A percentile compares a stretch with the other conserved stretches of the same genome.
Evolutionary conservation across 2,329 filamentous ascomycete genomes (phyloP).

Genomic region (Xylaria arbuscula): DNA sequence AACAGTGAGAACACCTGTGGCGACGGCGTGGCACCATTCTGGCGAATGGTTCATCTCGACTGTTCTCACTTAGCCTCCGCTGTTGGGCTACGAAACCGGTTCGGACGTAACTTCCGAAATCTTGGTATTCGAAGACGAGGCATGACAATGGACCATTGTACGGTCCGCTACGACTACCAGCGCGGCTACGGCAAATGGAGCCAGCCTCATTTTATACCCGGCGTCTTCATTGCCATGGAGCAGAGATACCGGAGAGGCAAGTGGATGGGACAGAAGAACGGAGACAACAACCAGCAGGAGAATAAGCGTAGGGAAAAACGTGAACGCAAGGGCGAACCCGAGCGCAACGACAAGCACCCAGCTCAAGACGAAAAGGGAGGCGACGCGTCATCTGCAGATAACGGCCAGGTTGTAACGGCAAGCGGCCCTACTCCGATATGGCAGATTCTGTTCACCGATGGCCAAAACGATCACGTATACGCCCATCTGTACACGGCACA

Average conservation of each 20-base stretch:
- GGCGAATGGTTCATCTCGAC: constrained; percentile 19
- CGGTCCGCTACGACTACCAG: constrained; percentile 7
- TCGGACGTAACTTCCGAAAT: background rate
- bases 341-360: background rate
- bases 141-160: background rate
- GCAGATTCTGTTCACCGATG: constrained; percentile 17
- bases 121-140: background rate
- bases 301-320: background rate
- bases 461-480: background rate
- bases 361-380: background rate
- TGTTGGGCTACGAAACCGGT: too few species aligned
- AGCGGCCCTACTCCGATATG: background rate
- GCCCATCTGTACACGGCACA: constrained; percentile 17
- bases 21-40: background rate
- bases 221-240: constrained; percentile 22
- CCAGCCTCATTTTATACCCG: constrained; percentile 20
- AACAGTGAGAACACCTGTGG: background rate
- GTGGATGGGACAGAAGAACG: background rate
- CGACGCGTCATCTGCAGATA: background rate
- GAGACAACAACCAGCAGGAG: background rate
- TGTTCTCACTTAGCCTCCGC: background rate
- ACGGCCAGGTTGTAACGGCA: background rate
- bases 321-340: background rate
- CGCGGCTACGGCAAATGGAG: background rate
- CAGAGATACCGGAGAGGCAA: background rate